These are phyloP conservation scores for Phytophthora crassamura DNA, from an alignment of 352 stramenopile genomes.

Conservation along the genomic window DNA sequence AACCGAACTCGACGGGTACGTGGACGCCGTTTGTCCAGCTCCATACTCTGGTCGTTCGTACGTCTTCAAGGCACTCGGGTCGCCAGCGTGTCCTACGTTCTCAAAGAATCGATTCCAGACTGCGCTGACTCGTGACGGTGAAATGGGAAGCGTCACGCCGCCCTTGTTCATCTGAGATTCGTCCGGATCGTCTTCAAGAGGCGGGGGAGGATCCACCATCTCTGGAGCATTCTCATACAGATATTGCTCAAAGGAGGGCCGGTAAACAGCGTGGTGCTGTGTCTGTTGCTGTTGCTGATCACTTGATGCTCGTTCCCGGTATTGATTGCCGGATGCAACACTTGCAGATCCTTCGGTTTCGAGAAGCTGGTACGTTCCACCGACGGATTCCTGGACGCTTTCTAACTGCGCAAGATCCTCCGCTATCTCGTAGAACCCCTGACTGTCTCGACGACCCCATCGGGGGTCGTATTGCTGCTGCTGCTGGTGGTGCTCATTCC, in stretches of 20 bases:
- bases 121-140: constrained; percentile 57
- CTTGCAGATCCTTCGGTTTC: constrained; percentile 24
- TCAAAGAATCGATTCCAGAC: constrained; percentile 86
- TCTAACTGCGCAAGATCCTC: constrained; percentile 12
- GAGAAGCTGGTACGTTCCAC: constrained; percentile 15
- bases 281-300: constrained; percentile 34
- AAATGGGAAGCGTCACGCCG: constrained; percentile 24
- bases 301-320: constrained; percentile 20
- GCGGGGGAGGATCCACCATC: constrained; percentile 14
- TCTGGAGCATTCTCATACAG: constrained; percentile 20
- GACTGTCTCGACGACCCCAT: constrained; percentile 15
- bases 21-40: background rate
- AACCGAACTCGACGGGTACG: constrained; percentile 9
- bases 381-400: constrained; percentile 22
- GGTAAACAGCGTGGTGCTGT: constrained; percentile 15
- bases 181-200: constrained; percentile 24
- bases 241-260: constrained; percentile 23
- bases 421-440: constrained; percentile 24
- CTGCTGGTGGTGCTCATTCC: constrained; percentile 27
- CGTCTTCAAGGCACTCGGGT: constrained; percentile 1
- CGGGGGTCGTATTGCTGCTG: constrained; percentile 22
- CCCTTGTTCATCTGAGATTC: constrained; percentile 8
- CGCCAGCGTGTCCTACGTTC: constrained; percentile 53
- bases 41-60: background rate
- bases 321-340: constrained; percentile 26